Evolutionary conservation across 1,284 basidiomycete genomes (phyloP), one percentile per base, ranked within the genome.

Genomic region (Irpex rosettiformis): DNA sequence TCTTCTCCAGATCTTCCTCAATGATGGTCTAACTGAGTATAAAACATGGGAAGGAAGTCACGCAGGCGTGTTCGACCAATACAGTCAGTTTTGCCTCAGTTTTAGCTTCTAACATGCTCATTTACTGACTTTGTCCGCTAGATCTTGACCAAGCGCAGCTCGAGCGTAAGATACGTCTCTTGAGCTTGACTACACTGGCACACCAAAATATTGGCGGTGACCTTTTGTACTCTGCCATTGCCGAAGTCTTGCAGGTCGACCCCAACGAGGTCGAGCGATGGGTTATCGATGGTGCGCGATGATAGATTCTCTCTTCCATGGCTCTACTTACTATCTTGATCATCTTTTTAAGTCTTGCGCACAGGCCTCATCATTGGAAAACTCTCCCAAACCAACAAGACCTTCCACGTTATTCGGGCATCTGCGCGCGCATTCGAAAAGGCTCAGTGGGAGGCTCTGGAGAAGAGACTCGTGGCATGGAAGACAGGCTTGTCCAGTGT

Each of bases 261-360:
- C 67, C 75, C 24, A 76, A 80, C 28, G 80, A 93, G 59, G 93
- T 97, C 27, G 95, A 97, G 72, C 86, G 84, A 67, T 96, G 93
- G 93, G 88, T 90, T 54, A 96, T 96, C 66, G 94, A 96, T 73
- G 90, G 94, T 94, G 70, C 58, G 79, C 69, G 18, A 29, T 59
- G 61, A 52, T 25, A 11, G 5, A 18, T 28, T 51, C 49, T 51
- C 54, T 21, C 18, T 24, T 25, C 16, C n/a, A 47, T 47, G n/a
- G 57, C 53, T 8, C 27, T 37, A 52, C 24, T 25, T 33, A 13
- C 57, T 24, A 52, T 58, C 13, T 57, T 28, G 33, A 55, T 21
- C 22, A 54, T 63, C 18, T 43, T 21, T 57, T 52, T 18, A 63
- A 96, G 94, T 91, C 57, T 95, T 97, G 69, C 91, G 93, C 63